Evolutionary conservation across 768 basidiomycete genomes (phyloP).

Genomic region (Auriscalpium vulgare): DNA sequence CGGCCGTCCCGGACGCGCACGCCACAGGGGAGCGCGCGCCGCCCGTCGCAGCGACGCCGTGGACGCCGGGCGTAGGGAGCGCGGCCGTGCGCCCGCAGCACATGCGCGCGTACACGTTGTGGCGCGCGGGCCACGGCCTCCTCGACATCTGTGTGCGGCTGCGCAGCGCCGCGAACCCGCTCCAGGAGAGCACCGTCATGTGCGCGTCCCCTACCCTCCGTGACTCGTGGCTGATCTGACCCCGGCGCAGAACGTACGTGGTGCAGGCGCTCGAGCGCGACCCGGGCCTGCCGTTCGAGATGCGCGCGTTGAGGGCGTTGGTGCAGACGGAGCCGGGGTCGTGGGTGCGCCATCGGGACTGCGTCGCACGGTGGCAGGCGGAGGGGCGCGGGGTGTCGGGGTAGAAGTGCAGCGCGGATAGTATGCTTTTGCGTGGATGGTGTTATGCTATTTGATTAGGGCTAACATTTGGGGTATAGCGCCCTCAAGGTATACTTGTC

Average conservation of each 20-base stretch:
- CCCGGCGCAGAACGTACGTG: conserved; percentile 37
- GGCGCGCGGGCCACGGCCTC: conserved; percentile 30
- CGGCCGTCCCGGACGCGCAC: not conserved
- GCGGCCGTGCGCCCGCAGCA: conserved; percentile 26
- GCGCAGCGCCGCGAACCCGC: conserved; percentile 29
- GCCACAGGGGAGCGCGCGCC: not conserved
- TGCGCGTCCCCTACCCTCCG: conserved; percentile 20
- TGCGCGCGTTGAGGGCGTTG: conserved; percentile 26
- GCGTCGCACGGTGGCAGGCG: conserved; percentile 22
- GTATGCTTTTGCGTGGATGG: too few relatives aligned
- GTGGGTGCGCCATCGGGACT: conserved; percentile 33
- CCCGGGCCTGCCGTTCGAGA: conserved; percentile 27
- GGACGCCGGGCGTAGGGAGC: not conserved
- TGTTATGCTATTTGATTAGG: too few relatives aligned
- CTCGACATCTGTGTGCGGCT: conserved; percentile 32
- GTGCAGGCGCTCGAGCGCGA: conserved; percentile 34
- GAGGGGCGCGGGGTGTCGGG: conserved; percentile 11
- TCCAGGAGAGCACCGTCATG: conserved; percentile 41
- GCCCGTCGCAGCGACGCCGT: not conserved
- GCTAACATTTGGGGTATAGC: too few relatives aligned
- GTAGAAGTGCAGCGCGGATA: too few relatives aligned
- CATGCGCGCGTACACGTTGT: conserved; percentile 37
- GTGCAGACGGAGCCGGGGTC: conserved; percentile 33
- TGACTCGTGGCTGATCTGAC: not conserved
- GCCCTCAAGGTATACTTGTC: too few relatives aligned